Base-by-base conservation (phyloP, 176 grass and related monocot genomes). In the Triticum urartu region DNA sequence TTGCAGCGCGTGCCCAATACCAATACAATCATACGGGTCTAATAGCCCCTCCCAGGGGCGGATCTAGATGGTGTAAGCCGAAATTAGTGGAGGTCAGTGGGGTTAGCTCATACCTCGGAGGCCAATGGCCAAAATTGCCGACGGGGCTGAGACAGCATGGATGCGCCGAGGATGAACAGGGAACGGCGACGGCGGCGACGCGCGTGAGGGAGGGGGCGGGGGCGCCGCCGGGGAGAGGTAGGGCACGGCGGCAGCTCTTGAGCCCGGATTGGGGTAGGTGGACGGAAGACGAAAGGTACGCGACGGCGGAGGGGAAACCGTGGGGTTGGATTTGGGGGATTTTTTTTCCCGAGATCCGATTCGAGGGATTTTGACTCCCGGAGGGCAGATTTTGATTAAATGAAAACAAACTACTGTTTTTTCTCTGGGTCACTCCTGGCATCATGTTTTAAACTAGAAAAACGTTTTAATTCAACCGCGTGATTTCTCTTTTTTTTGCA, bases 251-350 rank as follows among this genome's bases (percentile, higher is more conserved):
- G 72, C 72, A 18, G 72, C 72, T 75, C 24, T 50, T 30, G 72
- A 50, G 42, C 13, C 72, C 43, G 43, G 72, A 75, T 75, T 75
- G 43, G 72, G 72, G 72, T 52, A 32, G 72, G 72, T 75, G 72
- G 17, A 50, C 9, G 72, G 72, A 76, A 9, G 72, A 32, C 25
- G 72, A 76, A 76, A 76, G 72, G 72, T 76, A 32, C 72, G 28
- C 42, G 45, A 76, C 72, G 72, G 72, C 72, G 72, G 14, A 76
- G 72, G 32, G 72, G 72, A 76, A 76, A 76, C 72, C 45, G 72
- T 76, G 72, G 72, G 48, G 28, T 26, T 76, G 43, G 72, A 76
- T 76, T 76, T 76, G 6, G 72, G 72, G 72, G 26, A 59, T 58
- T 58, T 8, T 28, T 10, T 74, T 47, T 10, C 18, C 8, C 20